These are phyloP conservation scores for Sordaria brevicollis DNA, from an alignment of 495 filamentous ascomycete genomes.

Conservation along the genomic window DNA sequence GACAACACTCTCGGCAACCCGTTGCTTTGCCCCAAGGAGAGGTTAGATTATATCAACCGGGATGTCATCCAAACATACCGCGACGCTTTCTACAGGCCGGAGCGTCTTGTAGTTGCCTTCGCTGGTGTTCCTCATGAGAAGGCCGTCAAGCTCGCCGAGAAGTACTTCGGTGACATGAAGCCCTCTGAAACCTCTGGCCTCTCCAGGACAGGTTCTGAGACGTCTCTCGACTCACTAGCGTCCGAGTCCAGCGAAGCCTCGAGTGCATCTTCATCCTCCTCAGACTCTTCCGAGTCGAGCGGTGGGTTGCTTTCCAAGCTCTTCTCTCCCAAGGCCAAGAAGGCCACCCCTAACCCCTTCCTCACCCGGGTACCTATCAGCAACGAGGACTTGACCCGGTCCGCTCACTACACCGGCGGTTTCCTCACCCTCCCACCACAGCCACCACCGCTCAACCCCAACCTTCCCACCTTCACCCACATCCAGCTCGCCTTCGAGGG, in stretches of 20 bases:
- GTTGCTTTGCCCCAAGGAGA: conserved; percentile 78
- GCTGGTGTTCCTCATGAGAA: conserved; percentile 78
- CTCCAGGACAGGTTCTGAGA: conserved; percentile 46
- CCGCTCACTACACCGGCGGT: conserved; percentile 88
- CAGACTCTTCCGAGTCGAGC: conserved; percentile 43
- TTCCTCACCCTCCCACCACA: conserved; percentile 76
- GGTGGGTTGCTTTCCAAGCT: conserved; percentile 60
- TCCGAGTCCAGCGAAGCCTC: conserved; percentile 31
- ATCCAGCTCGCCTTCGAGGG: conserved; percentile 96
- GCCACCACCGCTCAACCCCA: conserved; percentile 63
- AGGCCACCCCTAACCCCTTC: conserved; percentile 42
- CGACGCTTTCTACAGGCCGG: conserved; percentile 73
- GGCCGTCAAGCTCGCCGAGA: conserved; percentile 68
- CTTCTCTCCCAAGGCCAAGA: conserved; percentile 71
- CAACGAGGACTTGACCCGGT: conserved; percentile 46
- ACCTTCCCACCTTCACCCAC: conserved; percentile 74
- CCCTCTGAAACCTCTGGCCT: conserved; percentile 38
- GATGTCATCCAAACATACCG: conserved; percentile 68
- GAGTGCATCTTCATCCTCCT: conserved; percentile 23
- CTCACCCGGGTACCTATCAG: conserved; percentile 27
- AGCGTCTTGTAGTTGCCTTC: conserved; percentile 88
- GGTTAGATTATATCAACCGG: conserved; percentile 66
- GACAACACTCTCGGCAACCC: conserved; percentile 94
- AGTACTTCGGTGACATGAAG: conserved; percentile 88
- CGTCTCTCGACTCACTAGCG: conserved; percentile 28